phyloP scores from a whole-genome alignment of 345 rosid genomes.

The Balakata baccata region DNA sequence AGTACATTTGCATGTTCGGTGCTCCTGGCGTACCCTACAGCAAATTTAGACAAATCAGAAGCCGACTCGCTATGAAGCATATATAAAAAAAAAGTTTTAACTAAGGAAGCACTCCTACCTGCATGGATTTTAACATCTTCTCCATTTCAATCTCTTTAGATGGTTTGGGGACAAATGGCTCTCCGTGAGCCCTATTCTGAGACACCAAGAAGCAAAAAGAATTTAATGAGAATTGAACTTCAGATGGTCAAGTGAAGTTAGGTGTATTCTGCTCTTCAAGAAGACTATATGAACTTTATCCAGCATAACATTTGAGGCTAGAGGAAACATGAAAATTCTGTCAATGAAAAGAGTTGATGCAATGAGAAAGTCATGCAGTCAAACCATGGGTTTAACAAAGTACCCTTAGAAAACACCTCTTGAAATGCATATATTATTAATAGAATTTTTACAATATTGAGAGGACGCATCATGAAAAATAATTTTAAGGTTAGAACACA shows the following conservation, averaged over 20 bases:
- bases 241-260: not conserved
- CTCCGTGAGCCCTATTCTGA: slow-evolving; percentile 81
- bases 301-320: not conserved
- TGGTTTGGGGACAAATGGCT: slow-evolving; percentile 80
- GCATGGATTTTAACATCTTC: slow-evolving; percentile 84
- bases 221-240: not conserved
- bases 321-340: not conserved
- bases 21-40: slow-evolving; percentile 97
- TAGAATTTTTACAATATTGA: not conserved
- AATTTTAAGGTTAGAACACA: not conserved
- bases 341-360: not conserved
- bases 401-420: not conserved
- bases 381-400: not conserved
- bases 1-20: slow-evolving; percentile 87
- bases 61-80: not conserved
- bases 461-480: not conserved
- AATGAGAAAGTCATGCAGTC: not conserved
- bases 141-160: slow-evolving; percentile 98
- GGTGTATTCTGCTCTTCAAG: slow-evolving; percentile 2
- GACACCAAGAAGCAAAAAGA: slow-evolving; percentile 13
- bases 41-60: not conserved
- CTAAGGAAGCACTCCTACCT: slow-evolving; percentile 39
- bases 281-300: not conserved
- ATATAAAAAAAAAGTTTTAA: not conserved
- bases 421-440: no score